Base-by-base conservation (phyloP, 148 eudicot species). In the Bassia scoparia region DNA sequence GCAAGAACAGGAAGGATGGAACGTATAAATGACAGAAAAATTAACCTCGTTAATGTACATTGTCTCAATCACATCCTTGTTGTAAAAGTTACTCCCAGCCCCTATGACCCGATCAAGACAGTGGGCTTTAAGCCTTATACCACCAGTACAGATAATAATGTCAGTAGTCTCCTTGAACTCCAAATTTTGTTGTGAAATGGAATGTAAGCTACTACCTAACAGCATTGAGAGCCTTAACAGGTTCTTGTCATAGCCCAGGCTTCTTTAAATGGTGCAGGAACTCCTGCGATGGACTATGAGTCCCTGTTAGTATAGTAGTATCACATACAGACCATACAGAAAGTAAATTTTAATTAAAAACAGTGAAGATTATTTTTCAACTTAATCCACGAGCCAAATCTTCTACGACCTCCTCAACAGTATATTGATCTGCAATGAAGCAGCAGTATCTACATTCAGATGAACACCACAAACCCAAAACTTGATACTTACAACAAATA, bases 201-300 rank as follows among this genome's bases (percentile, higher is more conserved):
- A n/a, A n/a, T n/a, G n/a, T n/a, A n/a, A n/a, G n/a, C n/a, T n/a
- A n/a, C n/a, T n/a, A n/a, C n/a, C n/a, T n/a, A 37, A 95, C 86
- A 79, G 97, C 96, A 72, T 90, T 86, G 31, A 89, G 69, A 96
- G 87, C 62, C 84, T 24, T 78, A n/a, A 90, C 86, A 71, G 96
- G 92, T 82, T 89, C 92, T 43, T 89, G 97, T 90, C 90, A 73
- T 95, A 63, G 97, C 97, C 99, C 99, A 96, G 2, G 99, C 97
- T 76, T 83, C 86, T 87, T 96, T 96, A 62, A 88, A 92, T 81
- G 89, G 94, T 96, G 99, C 62, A 96, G 89, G 13, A 95, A 80
- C 30, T 89, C 90, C 43, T 74, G 43, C 99, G 93, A 67, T 78
- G 85, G 49, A 92, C 96, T 61, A 92, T 92, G 80, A 96, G 86